These are phyloP conservation scores for Acacia confusa DNA, from an alignment of 306 rosid genomes.

Conservation along the genomic window DNA sequence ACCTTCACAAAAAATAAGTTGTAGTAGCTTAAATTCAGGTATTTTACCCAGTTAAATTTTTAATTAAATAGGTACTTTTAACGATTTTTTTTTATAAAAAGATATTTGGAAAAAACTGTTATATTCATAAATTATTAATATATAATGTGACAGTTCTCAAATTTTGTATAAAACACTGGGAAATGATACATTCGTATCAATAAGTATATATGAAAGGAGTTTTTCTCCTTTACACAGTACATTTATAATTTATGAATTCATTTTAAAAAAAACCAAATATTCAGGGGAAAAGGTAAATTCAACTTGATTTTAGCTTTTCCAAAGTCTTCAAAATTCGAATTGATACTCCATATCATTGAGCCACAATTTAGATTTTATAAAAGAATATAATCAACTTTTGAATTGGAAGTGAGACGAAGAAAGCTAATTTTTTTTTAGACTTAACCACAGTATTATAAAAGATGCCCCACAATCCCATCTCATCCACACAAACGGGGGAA, in stretches of 20 bases:
- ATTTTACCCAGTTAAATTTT: too few species aligned
- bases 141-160: not conserved
- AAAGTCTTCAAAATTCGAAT: not conserved
- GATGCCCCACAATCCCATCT: not conserved
- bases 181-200: not conserved
- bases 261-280: not conserved
- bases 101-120: too few species aligned
- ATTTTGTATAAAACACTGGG: not conserved
- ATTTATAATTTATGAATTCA: not conserved
- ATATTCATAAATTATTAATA: not conserved
- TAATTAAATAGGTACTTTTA: too few species aligned
- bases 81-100: too few species aligned
- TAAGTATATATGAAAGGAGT: not conserved
- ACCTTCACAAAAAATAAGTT: too few species aligned
- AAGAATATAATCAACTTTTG: not conserved
- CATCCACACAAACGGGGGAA: not conserved
- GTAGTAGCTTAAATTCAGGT: too few species aligned
- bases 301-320: not conserved
- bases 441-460: not conserved
- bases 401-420: not conserved
- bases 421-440: not conserved
- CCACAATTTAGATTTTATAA: not conserved
- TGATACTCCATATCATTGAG: not conserved
- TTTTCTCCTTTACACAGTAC: not conserved
- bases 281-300: not conserved